Percentiles rank a stretch among this genome's conserved stretches.
Conservation (phyloP, 2,329 filamentous ascomycete genomes). For the Coniosporium uncinatum region DNA sequence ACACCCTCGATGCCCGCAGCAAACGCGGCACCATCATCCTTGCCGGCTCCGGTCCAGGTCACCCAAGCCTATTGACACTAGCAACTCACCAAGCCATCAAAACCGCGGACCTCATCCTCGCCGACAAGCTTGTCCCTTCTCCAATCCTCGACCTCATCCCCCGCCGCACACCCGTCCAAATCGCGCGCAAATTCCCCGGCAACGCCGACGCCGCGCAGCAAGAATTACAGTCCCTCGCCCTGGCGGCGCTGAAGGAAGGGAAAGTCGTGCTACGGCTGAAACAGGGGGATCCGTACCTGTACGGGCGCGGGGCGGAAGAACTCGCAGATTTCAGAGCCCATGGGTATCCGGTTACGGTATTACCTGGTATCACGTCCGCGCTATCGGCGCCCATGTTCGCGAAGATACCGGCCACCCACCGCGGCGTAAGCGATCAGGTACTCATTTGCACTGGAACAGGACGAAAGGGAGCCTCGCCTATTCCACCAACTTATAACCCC, state of each 20-base stretch:
- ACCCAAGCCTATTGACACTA: conserved; percentile 85
- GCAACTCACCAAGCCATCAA: conserved; percentile 75
- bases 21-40: conserved; percentile 69
- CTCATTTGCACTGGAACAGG: conserved; percentile 96
- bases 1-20: conserved; percentile 16
- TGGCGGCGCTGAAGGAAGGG: conserved; percentile 63
- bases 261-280: conserved; percentile 85
- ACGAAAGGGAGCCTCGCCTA: conserved; percentile 76
- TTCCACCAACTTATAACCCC: conserved; percentile 73
- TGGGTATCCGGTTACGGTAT: conserved; percentile 65
- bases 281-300: conserved; percentile 95
- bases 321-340: conserved; percentile 73
- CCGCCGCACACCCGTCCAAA: conserved; percentile 81
- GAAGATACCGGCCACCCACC: conserved; percentile 80
- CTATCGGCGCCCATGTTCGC: conserved; percentile 86
- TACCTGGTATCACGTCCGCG: conserved; percentile 89
- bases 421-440: conserved; percentile 87
- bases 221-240: conserved; percentile 76
- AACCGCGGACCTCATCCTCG: conserved; percentile 71
- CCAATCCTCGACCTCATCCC: conserved; percentile 87
- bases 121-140: conserved; percentile 81
- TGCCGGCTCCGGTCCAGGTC: conserved; percentile 87
- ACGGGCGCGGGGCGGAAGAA: conserved; percentile 92
- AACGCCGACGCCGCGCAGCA: conserved; percentile 93
- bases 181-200: conserved; percentile 95